A percentile compares a stretch with the other conserved stretches of the same genome.
These are phyloP conservation scores for Cryoendolithus antarcticus DNA, from an alignment of 2,329 filamentous ascomycete species.

Conservation along the genomic window DNA sequence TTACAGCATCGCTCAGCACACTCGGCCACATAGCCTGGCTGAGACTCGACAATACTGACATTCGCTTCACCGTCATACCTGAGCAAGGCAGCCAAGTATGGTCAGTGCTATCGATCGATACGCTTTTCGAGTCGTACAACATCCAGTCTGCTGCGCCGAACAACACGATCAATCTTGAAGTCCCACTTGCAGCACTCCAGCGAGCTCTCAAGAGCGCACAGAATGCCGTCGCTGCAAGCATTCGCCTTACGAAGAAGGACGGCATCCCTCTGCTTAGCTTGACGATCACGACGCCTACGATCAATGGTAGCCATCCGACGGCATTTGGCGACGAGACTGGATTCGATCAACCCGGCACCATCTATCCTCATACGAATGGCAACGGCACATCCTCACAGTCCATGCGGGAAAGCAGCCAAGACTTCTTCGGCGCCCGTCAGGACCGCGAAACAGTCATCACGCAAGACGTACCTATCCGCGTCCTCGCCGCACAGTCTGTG, in stretches of 20 bases:
- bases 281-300: conserved; percentile 70
- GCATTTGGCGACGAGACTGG: conserved; percentile 12
- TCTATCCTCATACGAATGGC: neutral
- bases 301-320: conserved; percentile 37
- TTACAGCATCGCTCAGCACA: conserved; percentile 50
- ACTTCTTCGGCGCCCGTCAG: conserved; percentile 39
- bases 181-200: conserved; percentile 76
- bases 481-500: conserved; percentile 72
- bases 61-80: conserved; percentile 91
- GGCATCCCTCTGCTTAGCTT: conserved; percentile 75
- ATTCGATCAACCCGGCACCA: conserved; percentile 25
- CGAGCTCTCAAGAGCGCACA: conserved; percentile 83
- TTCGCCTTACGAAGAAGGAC: conserved; percentile 88
- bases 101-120: conserved; percentile 43
- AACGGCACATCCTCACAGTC: conserved; percentile 9
- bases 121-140: conserved; percentile 75
- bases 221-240: conserved; percentile 65
- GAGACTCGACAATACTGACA: conserved; percentile 71
- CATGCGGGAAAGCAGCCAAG: conserved; percentile 15
- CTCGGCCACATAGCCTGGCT: conserved; percentile 81
- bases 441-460: conserved; percentile 87
- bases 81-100: conserved; percentile 93
- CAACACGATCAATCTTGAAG: conserved; percentile 93
- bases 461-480: conserved; percentile 89
- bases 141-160: conserved; percentile 70